A percentile compares a stretch with the other conserved stretches of the same genome.
phyloP scores from a whole-genome alignment of 768 basidiomycete genomes.

The Pisolithus tinctorius region DNA sequence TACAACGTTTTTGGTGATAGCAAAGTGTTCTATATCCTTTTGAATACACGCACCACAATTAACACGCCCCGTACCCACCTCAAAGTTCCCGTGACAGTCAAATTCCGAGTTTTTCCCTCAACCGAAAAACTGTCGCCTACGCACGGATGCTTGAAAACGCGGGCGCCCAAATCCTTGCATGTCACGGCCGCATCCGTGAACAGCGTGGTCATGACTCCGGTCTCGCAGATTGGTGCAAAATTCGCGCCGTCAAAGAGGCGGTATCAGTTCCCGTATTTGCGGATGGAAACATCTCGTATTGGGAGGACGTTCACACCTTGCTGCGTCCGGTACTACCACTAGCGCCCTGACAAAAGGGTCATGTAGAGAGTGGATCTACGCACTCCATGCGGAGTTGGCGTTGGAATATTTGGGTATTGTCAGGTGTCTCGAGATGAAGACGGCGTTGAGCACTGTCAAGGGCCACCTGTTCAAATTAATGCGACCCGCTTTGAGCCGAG shows the following conservation, averaged over 20 bases:
- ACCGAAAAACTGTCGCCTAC: conserved; percentile 85
- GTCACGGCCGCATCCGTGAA: conserved; percentile 87
- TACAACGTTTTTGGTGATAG: no score
- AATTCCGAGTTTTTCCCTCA: conserved; percentile 87
- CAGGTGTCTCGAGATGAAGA: conserved; percentile 50
- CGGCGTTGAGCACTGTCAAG: conserved; percentile 71
- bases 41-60: conserved; percentile 40
- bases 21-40: no score
- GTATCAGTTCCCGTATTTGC: conserved; percentile 93
- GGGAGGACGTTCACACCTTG: conserved; percentile 58
- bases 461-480: conserved; percentile 92
- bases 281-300: conserved; percentile 88
- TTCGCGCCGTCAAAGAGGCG: conserved; percentile 83
- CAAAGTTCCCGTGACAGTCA: conserved; percentile 89
- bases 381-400: conserved; percentile 60
- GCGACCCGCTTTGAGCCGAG: conserved; percentile 61
- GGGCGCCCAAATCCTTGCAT: conserved; percentile 91
- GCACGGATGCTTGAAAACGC: conserved; percentile 96
- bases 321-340: background rate
- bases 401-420: conserved; percentile 86
- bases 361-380: conserved; percentile 41
- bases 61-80: conserved; percentile 80
- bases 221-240: conserved; percentile 84
- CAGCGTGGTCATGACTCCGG: conserved; percentile 86
- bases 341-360: background rate